Conservation (phyloP, 1,139 yeast species). For the Arxiozyma bovina region DNA sequence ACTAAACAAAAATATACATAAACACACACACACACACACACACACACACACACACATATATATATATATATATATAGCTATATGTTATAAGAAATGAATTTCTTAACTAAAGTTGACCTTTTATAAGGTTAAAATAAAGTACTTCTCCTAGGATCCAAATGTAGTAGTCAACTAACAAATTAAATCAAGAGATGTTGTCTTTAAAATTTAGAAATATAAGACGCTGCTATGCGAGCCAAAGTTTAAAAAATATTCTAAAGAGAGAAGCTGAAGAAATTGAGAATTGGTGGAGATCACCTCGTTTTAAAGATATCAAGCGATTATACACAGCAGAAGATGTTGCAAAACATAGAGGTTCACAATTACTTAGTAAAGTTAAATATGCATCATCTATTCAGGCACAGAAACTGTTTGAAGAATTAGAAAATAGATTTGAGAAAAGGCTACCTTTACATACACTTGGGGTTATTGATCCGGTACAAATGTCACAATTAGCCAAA, state of each 20-base stretch:
- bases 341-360: constrained; percentile 45
- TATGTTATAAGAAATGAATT: neutral
- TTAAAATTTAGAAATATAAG: neutral
- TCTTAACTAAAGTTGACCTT: neutral
- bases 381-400: constrained; percentile 52
- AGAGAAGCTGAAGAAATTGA: constrained; percentile 32
- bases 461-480: constrained; percentile 57
- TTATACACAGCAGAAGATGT: constrained; percentile 48
- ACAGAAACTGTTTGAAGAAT: constrained; percentile 39
- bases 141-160: too few species aligned
- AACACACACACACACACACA: too few species aligned
- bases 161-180: neutral
- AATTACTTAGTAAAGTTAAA: constrained; percentile 29
- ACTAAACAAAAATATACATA: too few species aligned
- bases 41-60: too few species aligned
- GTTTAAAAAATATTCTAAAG: constrained; percentile 7
- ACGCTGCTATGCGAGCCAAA: neutral
- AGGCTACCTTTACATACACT: constrained; percentile 46
- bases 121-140: too few species aligned
- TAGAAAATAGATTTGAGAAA: constrained; percentile 37
- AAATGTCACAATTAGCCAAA: constrained; percentile 47
- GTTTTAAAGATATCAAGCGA: constrained; percentile 43
- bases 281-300: constrained; percentile 44
- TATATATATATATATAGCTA: too few species aligned
- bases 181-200: neutral